These are phyloP conservation scores for Neofusicoccum sp. DNA, from an alignment of 2,329 filamentous ascomycete species.

Conservation along the genomic window DNA sequence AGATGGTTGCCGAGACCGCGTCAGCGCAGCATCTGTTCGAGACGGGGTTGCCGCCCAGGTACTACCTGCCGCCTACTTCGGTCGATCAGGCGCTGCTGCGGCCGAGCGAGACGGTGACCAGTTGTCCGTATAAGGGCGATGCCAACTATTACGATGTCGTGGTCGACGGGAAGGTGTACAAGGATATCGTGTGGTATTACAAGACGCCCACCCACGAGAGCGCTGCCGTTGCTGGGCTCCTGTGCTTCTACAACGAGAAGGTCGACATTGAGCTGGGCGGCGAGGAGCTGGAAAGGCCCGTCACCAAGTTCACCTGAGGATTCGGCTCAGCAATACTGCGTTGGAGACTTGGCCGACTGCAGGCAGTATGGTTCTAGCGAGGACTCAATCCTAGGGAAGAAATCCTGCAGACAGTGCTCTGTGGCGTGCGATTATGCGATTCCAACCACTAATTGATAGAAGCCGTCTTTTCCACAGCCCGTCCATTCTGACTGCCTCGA, in stretches of 20 bases:
- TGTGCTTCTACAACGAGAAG: constrained; percentile 71
- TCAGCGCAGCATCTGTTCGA: constrained; percentile 59
- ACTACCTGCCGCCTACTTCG: constrained; percentile 60
- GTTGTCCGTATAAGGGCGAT: constrained; percentile 69
- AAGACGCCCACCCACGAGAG: constrained; percentile 60
- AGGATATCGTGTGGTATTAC: constrained; percentile 67
- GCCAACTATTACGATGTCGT: constrained; percentile 64
- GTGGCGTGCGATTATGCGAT: too few relatives aligned
- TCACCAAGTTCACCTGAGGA: not conserved
- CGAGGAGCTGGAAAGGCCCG: constrained; percentile 35
- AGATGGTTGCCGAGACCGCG: constrained; percentile 11
- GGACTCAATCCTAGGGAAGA: too few relatives aligned
- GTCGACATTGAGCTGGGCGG: constrained; percentile 65
- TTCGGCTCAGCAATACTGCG: not conserved
- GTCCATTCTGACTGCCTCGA: too few relatives aligned
- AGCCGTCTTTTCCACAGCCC: too few relatives aligned
- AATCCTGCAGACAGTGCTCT: too few relatives aligned
- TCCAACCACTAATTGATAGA: too few relatives aligned
- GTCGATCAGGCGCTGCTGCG: constrained; percentile 53
- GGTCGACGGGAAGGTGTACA: constrained; percentile 44
- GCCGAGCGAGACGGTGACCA: constrained; percentile 56
- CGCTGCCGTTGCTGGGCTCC: constrained; percentile 54
- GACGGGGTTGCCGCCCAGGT: constrained; percentile 61
- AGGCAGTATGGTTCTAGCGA: too few relatives aligned
- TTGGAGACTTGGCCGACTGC: too few relatives aligned